Conservation (phyloP, 2,329 filamentous ascomycete species). For the Aspergillus sp. region DNA sequence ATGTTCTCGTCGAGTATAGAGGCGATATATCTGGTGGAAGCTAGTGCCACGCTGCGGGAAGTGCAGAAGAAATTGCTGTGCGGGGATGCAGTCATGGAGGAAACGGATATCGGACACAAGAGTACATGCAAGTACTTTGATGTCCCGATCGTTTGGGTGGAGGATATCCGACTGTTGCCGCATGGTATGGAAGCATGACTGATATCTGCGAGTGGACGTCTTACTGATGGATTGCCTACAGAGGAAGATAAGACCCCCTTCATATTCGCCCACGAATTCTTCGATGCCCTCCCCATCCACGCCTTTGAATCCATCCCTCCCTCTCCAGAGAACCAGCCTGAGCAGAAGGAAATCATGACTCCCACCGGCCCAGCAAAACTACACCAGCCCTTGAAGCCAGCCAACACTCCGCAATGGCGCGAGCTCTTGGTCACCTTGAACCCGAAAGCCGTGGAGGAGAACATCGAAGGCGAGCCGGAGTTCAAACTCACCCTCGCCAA, state of each 20-base stretch:
- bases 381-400: conserved; percentile 43
- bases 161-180: conserved; percentile 82
- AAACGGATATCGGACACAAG: conserved; percentile 72
- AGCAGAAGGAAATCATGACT: conserved; percentile 52
- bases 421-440: conserved; percentile 77
- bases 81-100: conserved; percentile 66
- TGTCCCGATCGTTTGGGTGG: conserved; percentile 83
- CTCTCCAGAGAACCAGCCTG: conserved; percentile 45
- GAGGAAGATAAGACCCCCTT: conserved; percentile 76
- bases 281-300: conserved; percentile 95
- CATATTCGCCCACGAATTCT: conserved; percentile 97
- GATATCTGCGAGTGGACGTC: neutral
- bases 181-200: conserved; percentile 52
- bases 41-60: conserved; percentile 75
- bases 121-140: conserved; percentile 74
- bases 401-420: conserved; percentile 68
- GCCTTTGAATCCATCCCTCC: conserved; percentile 77
- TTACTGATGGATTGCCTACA: conserved; percentile 28
- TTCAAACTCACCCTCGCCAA: conserved; percentile 83
- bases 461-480: conserved; percentile 63
- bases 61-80: conserved; percentile 82
- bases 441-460: conserved; percentile 57
- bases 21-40: conserved; percentile 90
- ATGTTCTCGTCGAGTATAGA: conserved; percentile 75
- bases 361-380: conserved; percentile 52